Evolutionary conservation across 352 stramenopile genomes (phyloP).

Genomic region (Globisporangium middletonii): DNA sequence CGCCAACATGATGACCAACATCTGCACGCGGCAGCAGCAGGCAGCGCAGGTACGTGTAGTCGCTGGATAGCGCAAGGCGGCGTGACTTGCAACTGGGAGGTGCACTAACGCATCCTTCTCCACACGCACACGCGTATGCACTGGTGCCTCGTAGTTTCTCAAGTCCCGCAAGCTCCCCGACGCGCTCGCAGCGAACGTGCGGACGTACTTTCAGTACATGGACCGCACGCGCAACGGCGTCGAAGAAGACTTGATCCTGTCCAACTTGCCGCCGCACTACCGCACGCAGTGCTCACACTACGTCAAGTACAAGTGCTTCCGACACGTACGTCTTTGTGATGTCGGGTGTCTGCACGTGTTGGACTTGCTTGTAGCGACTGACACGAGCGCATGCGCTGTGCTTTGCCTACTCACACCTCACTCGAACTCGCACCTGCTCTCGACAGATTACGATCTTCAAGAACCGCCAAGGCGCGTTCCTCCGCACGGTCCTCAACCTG

Average conservation of each 20-base stretch:
- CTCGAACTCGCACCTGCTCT: background rate
- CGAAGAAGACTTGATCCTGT: conserved; percentile 43
- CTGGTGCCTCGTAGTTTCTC: conserved; percentile 28
- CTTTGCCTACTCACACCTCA: background rate
- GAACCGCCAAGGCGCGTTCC: conserved; percentile 37
- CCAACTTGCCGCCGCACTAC: conserved; percentile 42
- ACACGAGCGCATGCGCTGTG: background rate
- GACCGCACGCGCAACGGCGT: conserved; percentile 53
- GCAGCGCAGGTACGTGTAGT: conserved; percentile 23
- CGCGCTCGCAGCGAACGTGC: conserved; percentile 25
- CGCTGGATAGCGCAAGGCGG: too few species aligned
- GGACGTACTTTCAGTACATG: conserved; percentile 71
- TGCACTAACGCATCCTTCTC: background rate
- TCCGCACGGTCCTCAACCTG: conserved; percentile 36
- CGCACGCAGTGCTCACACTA: conserved; percentile 43
- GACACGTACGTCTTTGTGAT: conserved; percentile 11
- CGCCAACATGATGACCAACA: conserved; percentile 45
- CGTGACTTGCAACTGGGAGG: too few species aligned
- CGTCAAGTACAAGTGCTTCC: conserved; percentile 41
- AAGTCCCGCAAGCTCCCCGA: conserved; percentile 25
- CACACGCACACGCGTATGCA: background rate
- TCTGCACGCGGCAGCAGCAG: conserved; percentile 60
- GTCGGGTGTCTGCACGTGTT: too few species aligned
- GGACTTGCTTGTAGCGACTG: background rate
- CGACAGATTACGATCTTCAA: conserved; percentile 38